Evolutionary conservation across 2,329 filamentous ascomycete genomes (phyloP), one percentile per base, ranked within the genome.

Genomic region (Epichloe sylvatica): DNA sequence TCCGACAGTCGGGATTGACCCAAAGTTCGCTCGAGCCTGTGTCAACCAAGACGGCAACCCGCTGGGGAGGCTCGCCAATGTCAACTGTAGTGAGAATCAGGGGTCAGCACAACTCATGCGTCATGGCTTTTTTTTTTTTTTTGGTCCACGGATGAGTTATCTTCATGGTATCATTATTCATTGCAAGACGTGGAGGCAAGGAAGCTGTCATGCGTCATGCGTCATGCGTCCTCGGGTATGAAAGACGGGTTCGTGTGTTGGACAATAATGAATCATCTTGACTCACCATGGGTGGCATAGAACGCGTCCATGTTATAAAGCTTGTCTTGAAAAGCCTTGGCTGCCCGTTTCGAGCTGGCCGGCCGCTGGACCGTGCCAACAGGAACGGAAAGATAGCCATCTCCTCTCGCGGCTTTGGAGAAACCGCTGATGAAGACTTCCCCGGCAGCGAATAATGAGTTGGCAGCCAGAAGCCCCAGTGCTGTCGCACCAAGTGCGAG

Each of bases 11-110:
- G 1, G 75, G 74, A 52, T 77, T 74, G 41, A 77, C 71, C 75
- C 75, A 78, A 7, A 77, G 67, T 57, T 76, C 73, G 53, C 70
- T 71, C 5, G 75, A 77, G 15, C 75, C 75, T 0, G 72, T 75
- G 52, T 75, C 72, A 49, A 75, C 64, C 37, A 74, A 65, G 36
- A 75, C 70, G 11, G 70, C 67, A 36, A 75, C 61, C 11, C 56
- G 62, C 53, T 75, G 72, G 1, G 62, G 58, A 5, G 69, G 65
- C 1, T 62, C 66, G 30, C 72, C 72, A 25, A 74, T 64, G 25
- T 63, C 60, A 39, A 74, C 71, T 74, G 13, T 49, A 46, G 33
- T 7, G 23, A 35, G 41, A 41, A 8, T 19, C 34, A 15, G 45
- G 21, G 17, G 40, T 48, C 23, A 51, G 35, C 33, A 36, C 33